Evolutionary conservation across 148 eudicot species (phyloP).

Genomic region (Silene uniflora): DNA sequence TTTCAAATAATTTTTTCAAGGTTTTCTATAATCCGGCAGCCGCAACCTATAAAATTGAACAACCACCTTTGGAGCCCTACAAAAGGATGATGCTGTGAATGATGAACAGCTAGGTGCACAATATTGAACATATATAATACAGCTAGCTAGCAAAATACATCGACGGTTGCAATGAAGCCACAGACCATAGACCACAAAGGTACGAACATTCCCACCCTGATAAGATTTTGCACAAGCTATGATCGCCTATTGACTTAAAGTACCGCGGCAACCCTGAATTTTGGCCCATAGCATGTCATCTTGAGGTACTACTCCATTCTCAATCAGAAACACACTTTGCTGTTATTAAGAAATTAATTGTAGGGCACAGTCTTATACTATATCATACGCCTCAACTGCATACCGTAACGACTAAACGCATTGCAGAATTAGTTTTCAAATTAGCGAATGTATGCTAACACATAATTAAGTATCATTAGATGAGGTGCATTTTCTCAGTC

Average conservation of each 20-base stretch:
- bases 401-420: no score
- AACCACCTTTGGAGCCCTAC: slow-evolving; percentile 15
- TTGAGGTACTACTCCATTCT: no score
- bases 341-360: no score
- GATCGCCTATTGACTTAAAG: neutral
- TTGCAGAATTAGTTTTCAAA: no score
- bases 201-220: neutral
- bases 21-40: no score
- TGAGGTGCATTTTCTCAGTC: no score
- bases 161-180: neutral
- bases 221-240: neutral
- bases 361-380: no score
- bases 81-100: neutral
- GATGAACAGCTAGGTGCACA: neutral
- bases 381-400: no score
- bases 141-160: neutral
- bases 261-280: neutral
- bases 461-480: no score
- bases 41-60: no score
- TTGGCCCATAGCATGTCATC: neutral
- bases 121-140: neutral
- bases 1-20: slow-evolving; percentile 18
- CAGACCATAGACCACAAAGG: neutral
- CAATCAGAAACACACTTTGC: no score
- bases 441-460: no score